phyloP scores from a whole-genome alignment of 805 yeast genomes.

The Metahyphopichia silvanorum region DNA sequence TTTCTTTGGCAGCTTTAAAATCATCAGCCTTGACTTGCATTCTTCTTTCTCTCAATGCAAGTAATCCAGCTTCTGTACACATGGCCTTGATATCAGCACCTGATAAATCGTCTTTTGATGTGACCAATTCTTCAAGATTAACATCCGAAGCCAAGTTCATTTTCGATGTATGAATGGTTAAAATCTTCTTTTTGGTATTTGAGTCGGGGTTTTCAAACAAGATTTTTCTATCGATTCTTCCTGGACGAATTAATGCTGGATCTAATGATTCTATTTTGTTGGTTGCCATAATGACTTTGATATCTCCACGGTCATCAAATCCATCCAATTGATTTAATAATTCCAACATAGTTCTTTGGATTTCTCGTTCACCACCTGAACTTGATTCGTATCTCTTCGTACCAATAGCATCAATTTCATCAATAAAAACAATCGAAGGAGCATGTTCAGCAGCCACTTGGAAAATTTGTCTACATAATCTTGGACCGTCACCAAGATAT shows the following conservation, averaged over 20 bases:
- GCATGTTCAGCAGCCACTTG: conserved; percentile 97
- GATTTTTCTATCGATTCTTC: conserved; percentile 94
- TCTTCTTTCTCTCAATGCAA: conserved; percentile 93
- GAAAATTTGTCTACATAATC: conserved; percentile 89
- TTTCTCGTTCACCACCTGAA: conserved; percentile 96
- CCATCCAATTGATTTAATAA: conserved; percentile 94
- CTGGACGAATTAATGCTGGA: conserved; percentile 96
- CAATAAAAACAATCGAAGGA: conserved; percentile 97
- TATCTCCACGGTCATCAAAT: conserved; percentile 95
- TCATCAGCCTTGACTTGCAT: conserved; percentile 96
- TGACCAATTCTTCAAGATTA: conserved; percentile 83
- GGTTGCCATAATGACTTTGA: conserved; percentile 97
- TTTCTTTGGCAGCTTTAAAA: conserved; percentile 89
- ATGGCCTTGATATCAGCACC: conserved; percentile 98
- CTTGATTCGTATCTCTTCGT: conserved; percentile 97
- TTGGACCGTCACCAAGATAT: conserved; percentile 96
- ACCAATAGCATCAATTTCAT: conserved; percentile 98
- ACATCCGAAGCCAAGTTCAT: conserved; percentile 90
- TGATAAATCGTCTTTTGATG: conserved; percentile 87
- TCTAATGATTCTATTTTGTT: conserved; percentile 91
- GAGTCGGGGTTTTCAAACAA: conserved; percentile 95
- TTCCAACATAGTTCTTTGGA: conserved; percentile 97
- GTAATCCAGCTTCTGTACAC: conserved; percentile 94
- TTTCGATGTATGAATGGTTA: conserved; percentile 87
- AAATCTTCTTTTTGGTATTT: conserved; percentile 87